Evolutionary conservation across 2,329 filamentous ascomycete species (phyloP), one percentile per base, ranked within the genome.

Genomic region (Epichloe sibirici): DNA sequence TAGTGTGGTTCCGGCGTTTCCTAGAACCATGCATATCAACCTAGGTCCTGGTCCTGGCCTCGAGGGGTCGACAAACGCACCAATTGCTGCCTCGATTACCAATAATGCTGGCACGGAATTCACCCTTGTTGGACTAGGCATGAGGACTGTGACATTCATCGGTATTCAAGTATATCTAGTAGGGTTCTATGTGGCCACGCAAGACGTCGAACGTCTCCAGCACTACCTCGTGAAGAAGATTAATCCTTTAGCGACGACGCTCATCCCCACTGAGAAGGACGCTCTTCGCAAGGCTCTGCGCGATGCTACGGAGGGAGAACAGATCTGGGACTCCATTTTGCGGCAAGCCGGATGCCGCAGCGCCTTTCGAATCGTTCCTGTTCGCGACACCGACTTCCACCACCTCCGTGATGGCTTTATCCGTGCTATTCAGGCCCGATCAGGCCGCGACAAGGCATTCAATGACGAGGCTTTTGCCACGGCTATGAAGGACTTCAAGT

Each of bases 331-430:
- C 44, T 71, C 77, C 13, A 74, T 95, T 3, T 70, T 97, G 28
- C 73, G 74, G 53, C 73, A 83, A 0, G 75, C 80, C 3, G 77
- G 81, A 0, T 80, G 91, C n/a, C 75, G 89, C 51, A 91, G 83
- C 28, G 79, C 84, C 0, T 83, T 95, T 70, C 80, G 91, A 45
- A 85, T 98, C 57, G 83, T 91, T 3, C 93, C 93, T 0, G 90
- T 89, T n/a, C 78, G 89, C 39, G 90, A 94, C 68, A 98, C 93
- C 17, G 90, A 97, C 68, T 97, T 96, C 69, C 82, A 85, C 58
- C 93, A 98, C 67, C 69, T 98, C 56, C 81, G 91, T 42, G 93
- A 98, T 64, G 93, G 88, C 1, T 94, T 90, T 73, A 88, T 96
- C 54, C 81, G 90, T 5, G 86, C 88, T 23, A 85, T 98, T 57